Percentiles rank a stretch among this genome's conserved stretches.
These are phyloP conservation scores for Eucalyptus lansdowneana DNA, from an alignment of 345 rosid genomes.

Conservation along the genomic window DNA sequence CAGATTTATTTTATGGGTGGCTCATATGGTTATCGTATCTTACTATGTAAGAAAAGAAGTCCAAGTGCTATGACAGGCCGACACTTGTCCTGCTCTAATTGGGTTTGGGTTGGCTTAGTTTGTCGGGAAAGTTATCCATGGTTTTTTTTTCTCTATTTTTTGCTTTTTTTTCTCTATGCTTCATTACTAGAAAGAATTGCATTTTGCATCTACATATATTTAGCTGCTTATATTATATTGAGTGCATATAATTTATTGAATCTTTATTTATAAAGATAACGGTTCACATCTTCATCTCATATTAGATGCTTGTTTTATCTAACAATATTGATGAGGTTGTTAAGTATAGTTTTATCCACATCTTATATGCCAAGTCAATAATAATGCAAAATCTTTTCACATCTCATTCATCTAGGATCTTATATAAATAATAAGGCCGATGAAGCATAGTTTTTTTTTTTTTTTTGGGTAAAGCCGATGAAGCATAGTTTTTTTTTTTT, in stretches of 20 bases:
- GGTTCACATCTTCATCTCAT: rapidly evolving
- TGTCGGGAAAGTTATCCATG: neutral
- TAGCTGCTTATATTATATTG: neutral
- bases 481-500: neutral
- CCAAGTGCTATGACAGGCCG: neutral
- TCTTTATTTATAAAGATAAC: neutral
- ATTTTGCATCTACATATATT: neutral
- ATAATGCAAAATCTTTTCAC: neutral
- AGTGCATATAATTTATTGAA: neutral
- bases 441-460: neutral
- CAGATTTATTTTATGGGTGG: neutral
- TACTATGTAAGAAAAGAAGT: neutral
- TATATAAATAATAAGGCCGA: neutral
- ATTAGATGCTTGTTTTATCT: neutral
- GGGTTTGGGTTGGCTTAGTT: neutral
- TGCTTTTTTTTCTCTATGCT: neutral
- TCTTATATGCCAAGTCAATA: neutral
- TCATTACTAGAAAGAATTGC: neutral
- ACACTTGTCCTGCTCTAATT: neutral
- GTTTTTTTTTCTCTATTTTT: neutral
- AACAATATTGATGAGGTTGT: neutral
- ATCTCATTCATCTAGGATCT: neutral
- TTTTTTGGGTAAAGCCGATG: neutral
- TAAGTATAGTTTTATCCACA: neutral
- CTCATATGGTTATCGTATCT: neutral